Base-by-base conservation (phyloP, 2,329 filamentous ascomycete genomes). In the Colletotrichum shisoi region DNA sequence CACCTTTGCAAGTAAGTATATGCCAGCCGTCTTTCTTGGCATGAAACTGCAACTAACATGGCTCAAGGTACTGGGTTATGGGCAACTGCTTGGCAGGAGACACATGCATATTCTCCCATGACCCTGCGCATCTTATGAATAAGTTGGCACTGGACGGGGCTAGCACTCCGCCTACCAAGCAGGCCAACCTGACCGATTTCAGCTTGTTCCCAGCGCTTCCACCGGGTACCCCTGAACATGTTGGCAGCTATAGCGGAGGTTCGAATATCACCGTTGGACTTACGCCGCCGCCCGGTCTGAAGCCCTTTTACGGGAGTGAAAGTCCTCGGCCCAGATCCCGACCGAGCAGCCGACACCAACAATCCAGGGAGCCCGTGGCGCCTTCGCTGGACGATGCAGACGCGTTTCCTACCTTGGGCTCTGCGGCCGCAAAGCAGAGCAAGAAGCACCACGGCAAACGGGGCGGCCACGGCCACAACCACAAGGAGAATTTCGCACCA, bases 401-500 rank as follows among this genome's bases (percentile, higher is more conserved):
- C 74, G 95, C 94, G 0, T 99, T 99, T 73, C 95, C 95, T 8
- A 92, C 91, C 9, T 85, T 99, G 3, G 92, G 93, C 6, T 92
- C 93, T 42, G 91, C 87, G 57, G 86, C 86, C 21, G 81, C 85
- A 31, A 95, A 95, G 76, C 87, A 88, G 59, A 89, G 87, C 62
- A 97, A 97, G 80, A 96, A 97, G 74, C 92, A 96, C 75, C 93
- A 97, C 75, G 94, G 93, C 42, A 97, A 97, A 79, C 88, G 94
- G 65, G 92, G 92, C 53, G 91, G 91, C 0, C 92, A 96, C 75
- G 89, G 90, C 12, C 90, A 90, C 73, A 80, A 81, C 8, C 85
- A 86, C 72, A 92, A 91, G 73, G 90, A 93, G 68, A 89, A 87
- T 68, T 83, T 85, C 19, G 78, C 82, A 0, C 89, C 93, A 1